These are phyloP conservation scores for Blepharisma japonicum DNA, from an alignment of 73 alveolate genomes.

Conservation along the genomic window DNA sequence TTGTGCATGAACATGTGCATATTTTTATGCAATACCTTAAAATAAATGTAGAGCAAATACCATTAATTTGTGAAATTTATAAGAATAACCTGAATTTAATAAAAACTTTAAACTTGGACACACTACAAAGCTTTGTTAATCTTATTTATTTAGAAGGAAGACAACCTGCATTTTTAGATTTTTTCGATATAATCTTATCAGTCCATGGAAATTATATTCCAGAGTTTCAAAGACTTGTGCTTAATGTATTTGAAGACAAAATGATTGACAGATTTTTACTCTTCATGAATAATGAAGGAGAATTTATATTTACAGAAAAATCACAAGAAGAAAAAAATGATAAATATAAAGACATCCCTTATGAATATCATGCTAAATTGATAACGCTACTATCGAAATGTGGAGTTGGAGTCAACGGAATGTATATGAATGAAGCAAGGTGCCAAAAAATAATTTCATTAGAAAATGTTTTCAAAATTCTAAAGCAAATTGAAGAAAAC, in stretches of 20 bases:
- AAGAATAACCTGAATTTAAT: conserved; percentile 39
- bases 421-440: conserved; percentile 47
- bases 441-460: conserved; percentile 41
- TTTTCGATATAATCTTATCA: conserved; percentile 32
- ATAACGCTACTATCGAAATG: conserved; percentile 37
- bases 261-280: not conserved
- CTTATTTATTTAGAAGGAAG: conserved; percentile 44
- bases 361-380: conserved; percentile 43
- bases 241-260: conserved; percentile 32
- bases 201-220: conserved; percentile 33
- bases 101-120: conserved; percentile 25
- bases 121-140: conserved; percentile 31
- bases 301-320: not conserved
- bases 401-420: conserved; percentile 51
- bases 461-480: conserved; percentile 39
- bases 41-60: conserved; percentile 49
- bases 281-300: not conserved
- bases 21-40: conserved; percentile 34
- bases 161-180: conserved; percentile 35
- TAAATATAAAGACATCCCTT: conserved; percentile 40
- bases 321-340: conserved; percentile 2
- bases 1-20: conserved; percentile 26
- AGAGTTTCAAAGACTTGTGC: conserved; percentile 42
- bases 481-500: not conserved
- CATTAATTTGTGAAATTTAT: conserved; percentile 55